These are phyloP conservation scores for Rhizopogon vesiculosus DNA, from an alignment of 768 basidiomycete genomes.

Conservation along the genomic window DNA sequence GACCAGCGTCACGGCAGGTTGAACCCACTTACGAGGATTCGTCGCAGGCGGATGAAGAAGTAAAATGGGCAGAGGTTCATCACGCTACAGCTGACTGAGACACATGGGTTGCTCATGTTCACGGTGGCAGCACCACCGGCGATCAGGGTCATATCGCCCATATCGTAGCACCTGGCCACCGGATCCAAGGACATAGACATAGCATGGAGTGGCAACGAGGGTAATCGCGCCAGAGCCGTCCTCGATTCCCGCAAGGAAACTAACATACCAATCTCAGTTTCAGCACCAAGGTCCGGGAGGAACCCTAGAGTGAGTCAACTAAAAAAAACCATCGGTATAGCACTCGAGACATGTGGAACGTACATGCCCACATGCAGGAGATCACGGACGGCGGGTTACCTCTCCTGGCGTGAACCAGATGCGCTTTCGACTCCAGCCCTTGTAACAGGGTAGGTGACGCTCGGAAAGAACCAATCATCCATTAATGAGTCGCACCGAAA, in stretches of 20 bases:
- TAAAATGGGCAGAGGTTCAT: no score
- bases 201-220: slow-evolving; percentile 26
- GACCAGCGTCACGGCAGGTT: no score
- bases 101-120: no score
- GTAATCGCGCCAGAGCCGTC: slow-evolving; percentile 58
- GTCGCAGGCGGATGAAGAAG: no score
- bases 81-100: no score
- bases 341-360: slow-evolving; percentile 37
- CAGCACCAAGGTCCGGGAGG: slow-evolving; percentile 60
- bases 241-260: slow-evolving; percentile 43
- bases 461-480: slow-evolving; percentile 55
- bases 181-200: no score
- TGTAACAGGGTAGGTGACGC: neutral
- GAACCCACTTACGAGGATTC: no score
- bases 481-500: slow-evolving; percentile 59
- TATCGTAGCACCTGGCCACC: slow-evolving; percentile 37
- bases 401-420: slow-evolving; percentile 63
- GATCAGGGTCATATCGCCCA: no score
- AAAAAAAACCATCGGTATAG: slow-evolving; percentile 44
- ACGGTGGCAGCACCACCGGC: no score
- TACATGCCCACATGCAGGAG: slow-evolving; percentile 47
- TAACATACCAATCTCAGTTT: slow-evolving; percentile 58
- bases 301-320: slow-evolving; percentile 39
- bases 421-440: slow-evolving; percentile 5
- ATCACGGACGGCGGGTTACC: slow-evolving; percentile 38